A percentile compares a stretch with the other conserved stretches of the same genome.
These are phyloP conservation scores for Beauveria sp. DNA, from an alignment of 2,329 filamentous ascomycete species.

Conservation along the genomic window DNA sequence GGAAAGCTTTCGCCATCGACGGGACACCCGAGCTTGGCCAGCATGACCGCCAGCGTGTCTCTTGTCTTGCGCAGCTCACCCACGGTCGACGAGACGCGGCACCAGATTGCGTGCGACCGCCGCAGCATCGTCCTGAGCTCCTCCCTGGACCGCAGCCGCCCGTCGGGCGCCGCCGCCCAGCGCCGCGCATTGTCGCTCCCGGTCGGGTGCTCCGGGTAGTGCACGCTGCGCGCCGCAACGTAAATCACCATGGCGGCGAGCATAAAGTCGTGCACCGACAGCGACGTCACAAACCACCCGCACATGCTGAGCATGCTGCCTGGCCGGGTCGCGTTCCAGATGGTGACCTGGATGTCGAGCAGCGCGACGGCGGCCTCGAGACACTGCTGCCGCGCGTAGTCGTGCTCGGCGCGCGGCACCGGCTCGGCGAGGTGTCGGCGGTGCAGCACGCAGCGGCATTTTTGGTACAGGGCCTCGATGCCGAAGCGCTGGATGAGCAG, in stretches of 20 bases:
- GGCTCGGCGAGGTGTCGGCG: constrained; percentile 43
- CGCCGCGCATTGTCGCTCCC: constrained; percentile 23
- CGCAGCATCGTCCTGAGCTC: constrained; percentile 34
- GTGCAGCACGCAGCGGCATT: constrained; percentile 48
- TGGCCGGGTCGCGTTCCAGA: constrained; percentile 42
- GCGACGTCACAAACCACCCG: constrained; percentile 49
- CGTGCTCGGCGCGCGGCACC: constrained; percentile 35
- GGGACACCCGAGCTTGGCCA: constrained; percentile 32
- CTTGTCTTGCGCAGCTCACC: constrained; percentile 39
- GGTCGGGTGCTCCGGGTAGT: constrained; percentile 26
- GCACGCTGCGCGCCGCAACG: constrained; percentile 38
- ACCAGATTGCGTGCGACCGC: constrained; percentile 38
- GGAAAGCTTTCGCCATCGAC: constrained; percentile 14
- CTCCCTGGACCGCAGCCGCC: constrained; percentile 27
- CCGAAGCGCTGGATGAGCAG: constrained; percentile 46
- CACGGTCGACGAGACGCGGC: constrained; percentile 27
- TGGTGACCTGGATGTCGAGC: constrained; percentile 38
- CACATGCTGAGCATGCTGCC: constrained; percentile 45
- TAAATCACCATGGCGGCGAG: constrained; percentile 55
- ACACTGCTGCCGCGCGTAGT: constrained; percentile 44
- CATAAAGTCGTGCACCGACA: constrained; percentile 54
- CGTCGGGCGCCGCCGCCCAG: constrained; percentile 26
- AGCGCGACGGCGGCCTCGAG: constrained; percentile 41
- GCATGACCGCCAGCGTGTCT: constrained; percentile 37
- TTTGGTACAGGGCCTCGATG: constrained; percentile 44